Evolutionary conservation across 345 rosid genomes (phyloP).

Genomic region (Bruguiera sexangula): DNA sequence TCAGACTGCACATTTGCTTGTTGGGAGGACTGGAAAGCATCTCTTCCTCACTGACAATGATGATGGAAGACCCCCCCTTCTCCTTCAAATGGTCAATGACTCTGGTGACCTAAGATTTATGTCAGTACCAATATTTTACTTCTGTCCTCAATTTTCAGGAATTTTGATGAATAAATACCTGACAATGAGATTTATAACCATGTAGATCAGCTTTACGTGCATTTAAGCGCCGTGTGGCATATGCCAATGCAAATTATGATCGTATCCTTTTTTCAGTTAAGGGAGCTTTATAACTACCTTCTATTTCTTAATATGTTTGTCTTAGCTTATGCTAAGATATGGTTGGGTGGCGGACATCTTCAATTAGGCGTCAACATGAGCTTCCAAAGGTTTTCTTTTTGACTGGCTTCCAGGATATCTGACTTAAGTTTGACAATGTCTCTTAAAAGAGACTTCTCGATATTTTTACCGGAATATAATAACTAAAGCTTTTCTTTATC

Average conservation of each 20-base stretch:
- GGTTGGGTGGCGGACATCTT: conserved; percentile 97
- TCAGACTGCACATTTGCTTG: conserved; percentile 80
- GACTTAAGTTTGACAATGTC: neutral
- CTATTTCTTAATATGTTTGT: conserved; percentile 17
- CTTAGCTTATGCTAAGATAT: conserved; percentile 60
- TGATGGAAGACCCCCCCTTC: conserved; percentile 78
- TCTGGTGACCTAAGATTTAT: conserved; percentile 65
- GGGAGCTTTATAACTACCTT: conserved; percentile 12
- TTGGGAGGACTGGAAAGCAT: conserved; percentile 89
- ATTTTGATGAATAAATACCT: conserved; percentile 1
- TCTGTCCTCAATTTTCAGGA: conserved; percentile 2
- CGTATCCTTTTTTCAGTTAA: conserved; percentile 55
- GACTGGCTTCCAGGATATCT: neutral
- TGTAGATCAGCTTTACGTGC: conserved; percentile 78
- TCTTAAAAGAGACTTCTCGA: neutral
- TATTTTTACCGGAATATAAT: neutral
- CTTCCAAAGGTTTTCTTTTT: conserved; percentile 61
- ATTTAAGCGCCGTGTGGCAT: conserved; percentile 86
- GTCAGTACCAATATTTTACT: conserved; percentile 37
- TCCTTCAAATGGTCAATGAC: conserved; percentile 82
- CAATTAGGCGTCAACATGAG: conserved; percentile 77
- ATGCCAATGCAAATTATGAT: conserved; percentile 85
- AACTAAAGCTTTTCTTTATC: conserved; percentile 7
- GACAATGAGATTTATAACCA: conserved; percentile 22
- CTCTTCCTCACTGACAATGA: conserved; percentile 80